These are phyloP conservation scores for Arabidopsis lyrata DNA, from an alignment of 441 rosid species.

Conservation along the genomic window DNA sequence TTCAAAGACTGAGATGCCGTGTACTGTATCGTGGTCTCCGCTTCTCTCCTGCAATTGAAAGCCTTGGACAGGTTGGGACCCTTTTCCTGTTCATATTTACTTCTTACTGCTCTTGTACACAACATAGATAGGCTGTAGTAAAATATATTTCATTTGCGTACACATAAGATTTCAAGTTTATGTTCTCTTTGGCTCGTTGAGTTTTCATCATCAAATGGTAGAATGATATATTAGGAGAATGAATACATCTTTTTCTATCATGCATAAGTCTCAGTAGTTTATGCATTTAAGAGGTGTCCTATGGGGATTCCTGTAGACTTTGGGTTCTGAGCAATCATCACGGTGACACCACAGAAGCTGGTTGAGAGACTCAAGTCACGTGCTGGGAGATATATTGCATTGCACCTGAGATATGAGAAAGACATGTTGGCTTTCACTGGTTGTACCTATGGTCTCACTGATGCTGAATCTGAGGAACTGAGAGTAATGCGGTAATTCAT, in stretches of 20 bases:
- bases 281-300: constrained; percentile 88
- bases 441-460: constrained; percentile 83
- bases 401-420: constrained; percentile 96
- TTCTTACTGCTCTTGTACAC: constrained; percentile 33
- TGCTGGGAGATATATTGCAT: constrained; percentile 80
- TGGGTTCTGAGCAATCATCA: constrained; percentile 93
- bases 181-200: neutral
- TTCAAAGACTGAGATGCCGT: constrained; percentile 94
- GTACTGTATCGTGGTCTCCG: constrained; percentile 73
- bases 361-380: constrained; percentile 83
- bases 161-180: constrained; percentile 13
- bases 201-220: neutral
- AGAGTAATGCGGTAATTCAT: constrained; percentile 74
- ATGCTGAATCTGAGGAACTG: constrained; percentile 83
- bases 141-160: neutral
- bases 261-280: constrained; percentile 31
- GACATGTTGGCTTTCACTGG: constrained; percentile 98
- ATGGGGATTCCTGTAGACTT: constrained; percentile 89
- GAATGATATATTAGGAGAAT: neutral
- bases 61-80: constrained; percentile 82
- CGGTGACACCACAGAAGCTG: constrained; percentile 94
- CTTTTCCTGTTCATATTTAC: constrained; percentile 32
- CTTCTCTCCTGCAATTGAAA: constrained; percentile 81
- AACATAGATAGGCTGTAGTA: constrained; percentile 4
- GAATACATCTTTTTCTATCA: neutral